Conservation (phyloP, 768 basidiomycete genomes). For the Melanogaster broomeanus region DNA sequence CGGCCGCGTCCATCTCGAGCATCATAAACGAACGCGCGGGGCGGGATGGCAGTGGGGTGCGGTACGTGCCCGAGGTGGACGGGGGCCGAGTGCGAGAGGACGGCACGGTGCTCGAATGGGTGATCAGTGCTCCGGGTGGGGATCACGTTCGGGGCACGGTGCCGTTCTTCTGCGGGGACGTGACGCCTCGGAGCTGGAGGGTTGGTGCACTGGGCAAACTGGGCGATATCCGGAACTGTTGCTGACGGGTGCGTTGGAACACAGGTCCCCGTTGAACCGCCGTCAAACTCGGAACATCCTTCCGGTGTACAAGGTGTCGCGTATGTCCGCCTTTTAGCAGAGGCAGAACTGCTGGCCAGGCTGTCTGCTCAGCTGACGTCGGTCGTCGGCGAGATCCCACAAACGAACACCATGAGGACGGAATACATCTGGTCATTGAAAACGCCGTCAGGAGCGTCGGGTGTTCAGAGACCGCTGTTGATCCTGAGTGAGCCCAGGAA, state of each 20-base stretch:
- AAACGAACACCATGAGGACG: constrained; percentile 16
- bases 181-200: constrained; percentile 60
- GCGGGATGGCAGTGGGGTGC: constrained; percentile 37
- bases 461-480: constrained; percentile 27
- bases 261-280: constrained; percentile 53
- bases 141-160: constrained; percentile 34
- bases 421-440: constrained; percentile 46
- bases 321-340: constrained; percentile 46
- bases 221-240: neutral
- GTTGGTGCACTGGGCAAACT: constrained; percentile 44
- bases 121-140: constrained; percentile 45
- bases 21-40: constrained; percentile 56
- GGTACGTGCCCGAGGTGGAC: constrained; percentile 45
- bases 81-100: constrained; percentile 62
- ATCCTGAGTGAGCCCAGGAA: constrained; percentile 38
- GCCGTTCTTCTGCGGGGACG: constrained; percentile 77
- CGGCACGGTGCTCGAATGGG: constrained; percentile 58
- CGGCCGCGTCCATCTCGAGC: constrained; percentile 43
- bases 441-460: constrained; percentile 22
- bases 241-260: neutral
- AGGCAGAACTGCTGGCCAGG: constrained; percentile 26
- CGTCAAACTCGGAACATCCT: constrained; percentile 50
- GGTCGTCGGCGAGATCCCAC: constrained; percentile 47
- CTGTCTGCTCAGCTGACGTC: constrained; percentile 44
- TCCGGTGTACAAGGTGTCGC: constrained; percentile 52